phyloP scores from a whole-genome alignment of 495 filamentous ascomycete genomes.

The Talaromyces borbonicus region DNA sequence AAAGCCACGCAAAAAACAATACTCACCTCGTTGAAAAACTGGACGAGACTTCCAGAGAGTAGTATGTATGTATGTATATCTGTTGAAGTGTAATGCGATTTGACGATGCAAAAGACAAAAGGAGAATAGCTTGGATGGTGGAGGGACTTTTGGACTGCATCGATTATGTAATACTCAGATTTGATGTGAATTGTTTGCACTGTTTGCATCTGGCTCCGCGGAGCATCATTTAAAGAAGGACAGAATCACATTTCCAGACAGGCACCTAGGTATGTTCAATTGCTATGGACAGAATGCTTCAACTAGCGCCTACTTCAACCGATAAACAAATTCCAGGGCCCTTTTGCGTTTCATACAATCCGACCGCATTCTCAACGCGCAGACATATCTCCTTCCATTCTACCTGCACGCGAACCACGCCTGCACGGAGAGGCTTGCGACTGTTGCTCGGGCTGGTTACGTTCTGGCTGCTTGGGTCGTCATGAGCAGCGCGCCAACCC shows the following conservation, averaged over 20 bases:
- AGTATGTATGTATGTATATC: no score
- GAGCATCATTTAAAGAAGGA: not conserved
- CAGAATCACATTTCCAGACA: not conserved
- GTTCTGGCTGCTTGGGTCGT: not conserved
- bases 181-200: no score
- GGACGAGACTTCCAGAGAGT: no score
- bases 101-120: not conserved
- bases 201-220: constrained; percentile 12
- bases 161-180: no score
- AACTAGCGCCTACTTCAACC: constrained; percentile 5
- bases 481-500: constrained; percentile 10
- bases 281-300: no score
- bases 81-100: not conserved
- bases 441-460: not conserved
- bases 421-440: constrained; percentile 1
- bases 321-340: constrained; percentile 10
- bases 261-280: no score
- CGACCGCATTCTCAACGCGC: constrained; percentile 20
- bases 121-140: not conserved
- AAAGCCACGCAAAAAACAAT: no score
- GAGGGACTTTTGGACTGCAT: not conserved
- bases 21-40: no score
- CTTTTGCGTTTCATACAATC: constrained; percentile 21
- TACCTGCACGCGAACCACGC: constrained; percentile 11
- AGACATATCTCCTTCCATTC: constrained; percentile 15